Base-by-base conservation (phyloP, 1,284 basidiomycete species). In the Leccinum subrobustum region DNA sequence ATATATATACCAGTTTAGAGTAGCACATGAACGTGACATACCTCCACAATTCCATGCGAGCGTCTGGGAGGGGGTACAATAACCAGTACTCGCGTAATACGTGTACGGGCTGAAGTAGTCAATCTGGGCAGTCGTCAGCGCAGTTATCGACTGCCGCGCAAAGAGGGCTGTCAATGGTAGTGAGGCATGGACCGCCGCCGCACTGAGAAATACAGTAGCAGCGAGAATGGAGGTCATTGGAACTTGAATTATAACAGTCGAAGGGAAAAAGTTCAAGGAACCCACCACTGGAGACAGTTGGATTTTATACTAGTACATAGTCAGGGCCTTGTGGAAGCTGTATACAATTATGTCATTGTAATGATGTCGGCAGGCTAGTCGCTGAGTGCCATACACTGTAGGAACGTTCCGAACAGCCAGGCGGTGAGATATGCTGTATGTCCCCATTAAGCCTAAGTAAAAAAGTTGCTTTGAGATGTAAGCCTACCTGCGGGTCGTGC, bases 21-120 rank as follows among this genome's bases (percentile, higher is more conserved):
- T 27, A 37, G 23, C 4, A 1, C 11, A 47, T 57, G 27, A 16
- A 69, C 7, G 7, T 6, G 16, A 31, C 78, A 20, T 62, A 84
- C 84, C 65, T 69, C 89, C 87, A 71, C 88, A 90, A 37, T 72
- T 69, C 87, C 88, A 90, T 11, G 76, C 70, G 25, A 78, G 64
- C 6, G 83, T 84, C 29, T 70, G 63, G 0, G 75, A 65, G 1
- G 85, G 72, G 5, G 72, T 33, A 64, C 88, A 90, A 65, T 85
- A 85, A 0, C 77, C 85, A 4, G 85, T 73, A 56, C 80, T 81
- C 2, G 87, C 86, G 65, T 81, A 89, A 64, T 72, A 77, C 0
- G 83, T 80, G 72, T 80, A 89, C 0, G 85, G 80, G 52, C 71
- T 82, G 73, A 81, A 88, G 5, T 72, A 57, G 4, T 75, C 64